Evolutionary conservation across 208 protist genomes (phyloP), one percentile per base, ranked within the genome.

Genomic region (Trypanosoma scelopori): DNA sequence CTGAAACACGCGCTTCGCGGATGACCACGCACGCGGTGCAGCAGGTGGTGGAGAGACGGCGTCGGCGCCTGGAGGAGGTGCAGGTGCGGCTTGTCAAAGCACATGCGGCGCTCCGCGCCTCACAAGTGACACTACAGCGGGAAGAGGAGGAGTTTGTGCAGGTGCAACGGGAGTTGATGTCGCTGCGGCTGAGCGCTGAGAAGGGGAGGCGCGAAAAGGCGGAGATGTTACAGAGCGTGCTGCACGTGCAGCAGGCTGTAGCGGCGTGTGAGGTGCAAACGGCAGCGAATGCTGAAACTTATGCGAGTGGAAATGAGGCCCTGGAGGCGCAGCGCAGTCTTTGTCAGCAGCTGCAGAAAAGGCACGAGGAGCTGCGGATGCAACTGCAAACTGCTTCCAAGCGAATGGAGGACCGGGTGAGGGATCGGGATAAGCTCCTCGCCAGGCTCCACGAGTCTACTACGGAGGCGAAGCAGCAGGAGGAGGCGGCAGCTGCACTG

Each of bases 211-310:
- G 55, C 13, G 84, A 89, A 25, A 80, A 87, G 50, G 51, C 39
- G 13, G 76, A 83, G 41, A 82, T 73, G 49, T 45, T 82, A 45
- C 59, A 62, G 18, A 68, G 76, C 18, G 56, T 90, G 42, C 73
- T 73, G 42, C 65, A 76, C 1, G 74, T 93, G 18, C 52, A 81
- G 25, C 45, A 63, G 3, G 68, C 79, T 39, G 56, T 55, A 12
- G 69, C 46, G 18, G 55, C 51, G 28, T 49, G 82, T 30, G 84
- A 87, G 72, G 23, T 46, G 28, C 63, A 76, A 15, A 78, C 89
- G n/a, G 53, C 32, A 32, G 67, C 32, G 15, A 86, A 84, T 60
- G 61, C 72, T 1, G 65, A 79, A 13, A 15, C 23, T 15, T 62
- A 62, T 28, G 46, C 55, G 27, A 56, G 37, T 30, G 55, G 56